phyloP scores from a whole-genome alignment of 208 protist genomes.

The Herpetomonas samuelpessoai region DNA sequence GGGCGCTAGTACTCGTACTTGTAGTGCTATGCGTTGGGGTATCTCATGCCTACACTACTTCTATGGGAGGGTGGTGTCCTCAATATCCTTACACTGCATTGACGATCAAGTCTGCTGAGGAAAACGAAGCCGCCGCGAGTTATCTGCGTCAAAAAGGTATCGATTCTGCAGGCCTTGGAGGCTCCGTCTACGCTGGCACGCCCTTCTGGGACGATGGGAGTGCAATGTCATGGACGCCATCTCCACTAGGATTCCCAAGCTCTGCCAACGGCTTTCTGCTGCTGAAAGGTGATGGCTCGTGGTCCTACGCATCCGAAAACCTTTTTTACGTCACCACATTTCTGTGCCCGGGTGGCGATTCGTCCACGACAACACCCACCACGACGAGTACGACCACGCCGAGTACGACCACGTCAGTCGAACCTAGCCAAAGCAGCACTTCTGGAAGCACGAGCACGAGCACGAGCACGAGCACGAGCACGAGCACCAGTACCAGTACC shows the following conservation, averaged over 20 bases:
- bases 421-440: too few relatives aligned
- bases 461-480: too few relatives aligned
- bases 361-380: slow-evolving; percentile 14
- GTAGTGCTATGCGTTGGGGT: too few relatives aligned
- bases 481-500: too few relatives aligned
- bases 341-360: slow-evolving; percentile 34
- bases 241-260: slow-evolving; percentile 13
- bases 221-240: slow-evolving; percentile 26
- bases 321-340: slow-evolving; percentile 18
- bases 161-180: slow-evolving; percentile 31
- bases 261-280: slow-evolving; percentile 24
- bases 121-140: slow-evolving; percentile 33
- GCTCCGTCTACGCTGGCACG: slow-evolving; percentile 21
- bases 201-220: slow-evolving; percentile 35
- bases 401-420: too few relatives aligned
- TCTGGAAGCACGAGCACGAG: too few relatives aligned
- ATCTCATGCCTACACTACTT: neutral
- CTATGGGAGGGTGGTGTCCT: neutral
- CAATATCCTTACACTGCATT: neutral
- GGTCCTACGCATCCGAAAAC: slow-evolving; percentile 20
- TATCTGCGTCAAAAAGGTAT: slow-evolving; percentile 26
- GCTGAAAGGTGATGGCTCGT: slow-evolving; percentile 30
- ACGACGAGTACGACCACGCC: slow-evolving; percentile 18
- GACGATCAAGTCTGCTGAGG: slow-evolving; percentile 16
- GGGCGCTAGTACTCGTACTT: too few relatives aligned